phyloP scores from a whole-genome alignment of 108 stramenopile species.

The Skeletonema potamos region DNA sequence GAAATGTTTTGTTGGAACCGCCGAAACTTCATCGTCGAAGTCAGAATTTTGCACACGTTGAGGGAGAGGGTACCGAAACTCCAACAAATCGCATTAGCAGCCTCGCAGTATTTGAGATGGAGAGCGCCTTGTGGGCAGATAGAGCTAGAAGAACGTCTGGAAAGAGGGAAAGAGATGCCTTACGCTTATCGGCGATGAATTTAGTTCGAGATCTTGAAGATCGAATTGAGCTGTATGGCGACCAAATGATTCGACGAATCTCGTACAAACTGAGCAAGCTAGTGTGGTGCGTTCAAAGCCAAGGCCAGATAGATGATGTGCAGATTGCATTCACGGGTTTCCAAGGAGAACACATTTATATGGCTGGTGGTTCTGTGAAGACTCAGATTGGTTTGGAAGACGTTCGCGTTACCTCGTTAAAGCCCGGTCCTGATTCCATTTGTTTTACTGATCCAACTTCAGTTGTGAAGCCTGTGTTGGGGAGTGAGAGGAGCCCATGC shows the following conservation, averaged over 20 bases:
- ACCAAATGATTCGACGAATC: constrained; percentile 32
- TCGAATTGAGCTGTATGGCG: constrained; percentile 18
- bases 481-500: constrained; percentile 47
- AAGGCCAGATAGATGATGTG: constrained; percentile 38
- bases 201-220: constrained; percentile 41
- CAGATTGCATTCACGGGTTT: constrained; percentile 49
- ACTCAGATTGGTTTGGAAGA: constrained; percentile 44
- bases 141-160: constrained; percentile 11
- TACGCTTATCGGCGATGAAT: constrained; percentile 29
- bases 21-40: constrained; percentile 33
- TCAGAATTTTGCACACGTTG: constrained; percentile 9
- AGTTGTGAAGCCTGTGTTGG: constrained; percentile 27
- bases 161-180: constrained; percentile 32
- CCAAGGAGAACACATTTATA: constrained; percentile 44
- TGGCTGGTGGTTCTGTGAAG: constrained; percentile 23
- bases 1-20: constrained; percentile 47
- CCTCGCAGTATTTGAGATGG: constrained; percentile 42
- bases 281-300: constrained; percentile 44
- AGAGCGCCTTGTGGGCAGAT: constrained; percentile 22
- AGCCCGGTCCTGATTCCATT: constrained; percentile 47
- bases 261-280: constrained; percentile 39
- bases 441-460: constrained; percentile 39
- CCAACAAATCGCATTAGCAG: constrained; percentile 22
- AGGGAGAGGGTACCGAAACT: constrained; percentile 2
- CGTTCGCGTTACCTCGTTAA: constrained; percentile 31